These are phyloP conservation scores for Aureobasidium sp. DNA, from an alignment of 2,329 filamentous ascomycete genomes.

Conservation along the genomic window DNA sequence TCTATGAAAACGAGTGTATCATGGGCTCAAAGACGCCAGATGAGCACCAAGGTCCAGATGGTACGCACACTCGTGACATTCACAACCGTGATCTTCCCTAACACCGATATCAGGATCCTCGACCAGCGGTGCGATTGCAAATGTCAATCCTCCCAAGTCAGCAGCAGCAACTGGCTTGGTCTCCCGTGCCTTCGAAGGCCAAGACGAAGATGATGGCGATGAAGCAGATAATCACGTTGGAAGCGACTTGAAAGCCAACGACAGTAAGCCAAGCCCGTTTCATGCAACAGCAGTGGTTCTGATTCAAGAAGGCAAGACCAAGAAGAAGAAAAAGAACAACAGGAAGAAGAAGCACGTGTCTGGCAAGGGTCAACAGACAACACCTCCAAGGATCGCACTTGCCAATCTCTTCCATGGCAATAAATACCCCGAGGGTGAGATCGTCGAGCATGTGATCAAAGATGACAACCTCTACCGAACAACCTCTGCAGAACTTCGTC, in stretches of 20 bases:
- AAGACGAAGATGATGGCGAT: conserved; percentile 22
- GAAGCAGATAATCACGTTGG: conserved; percentile 25
- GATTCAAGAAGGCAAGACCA: not conserved
- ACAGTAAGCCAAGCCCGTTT: conserved; percentile 49
- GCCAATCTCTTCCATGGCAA: conserved; percentile 66
- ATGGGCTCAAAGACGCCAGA: conserved; percentile 5
- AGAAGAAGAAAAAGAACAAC: conserved; percentile 68
- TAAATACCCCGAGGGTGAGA: conserved; percentile 69
- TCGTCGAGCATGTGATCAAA: conserved; percentile 61
- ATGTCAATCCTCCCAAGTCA: conserved; percentile 4
- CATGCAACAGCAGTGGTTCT: not conserved
- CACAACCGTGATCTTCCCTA: not conserved
- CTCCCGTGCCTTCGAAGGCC: conserved; percentile 18
- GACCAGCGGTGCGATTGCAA: not conserved
- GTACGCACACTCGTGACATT: not conserved
- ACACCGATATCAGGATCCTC: not conserved
- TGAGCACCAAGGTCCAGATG: not conserved
- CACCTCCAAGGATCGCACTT: conserved; percentile 66
- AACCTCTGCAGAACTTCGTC: conserved; percentile 76
- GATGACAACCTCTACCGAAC: conserved; percentile 68
- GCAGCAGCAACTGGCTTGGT: not conserved
- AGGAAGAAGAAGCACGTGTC: conserved; percentile 47
- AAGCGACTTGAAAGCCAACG: conserved; percentile 18
- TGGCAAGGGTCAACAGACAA: conserved; percentile 51
- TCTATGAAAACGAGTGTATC: not conserved